These are phyloP conservation scores for Colletotrichum neosansevieriae DNA, from an alignment of 2,329 filamentous ascomycete species.

Conservation along the genomic window DNA sequence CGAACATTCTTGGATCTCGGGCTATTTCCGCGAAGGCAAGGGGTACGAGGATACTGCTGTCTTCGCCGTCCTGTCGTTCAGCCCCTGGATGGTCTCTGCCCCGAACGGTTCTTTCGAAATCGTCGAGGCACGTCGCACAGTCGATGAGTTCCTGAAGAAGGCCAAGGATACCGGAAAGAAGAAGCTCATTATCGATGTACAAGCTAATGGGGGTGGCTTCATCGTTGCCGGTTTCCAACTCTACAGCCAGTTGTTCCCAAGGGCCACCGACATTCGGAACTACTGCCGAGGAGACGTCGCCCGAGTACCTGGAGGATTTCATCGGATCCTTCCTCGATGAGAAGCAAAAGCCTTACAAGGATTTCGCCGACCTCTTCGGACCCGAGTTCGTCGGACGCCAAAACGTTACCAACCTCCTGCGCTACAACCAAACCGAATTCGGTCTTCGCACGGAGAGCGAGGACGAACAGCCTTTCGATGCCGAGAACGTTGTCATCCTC, in stretches of 20 bases:
- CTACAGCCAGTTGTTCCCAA: constrained; percentile 58
- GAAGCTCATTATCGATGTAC: constrained; percentile 73
- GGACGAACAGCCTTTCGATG: constrained; percentile 46
- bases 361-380: constrained; percentile 16
- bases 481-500: constrained; percentile 57
- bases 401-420: constrained; percentile 33
- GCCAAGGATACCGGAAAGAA: constrained; percentile 62
- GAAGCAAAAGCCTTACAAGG: constrained; percentile 49
- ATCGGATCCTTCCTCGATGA: constrained; percentile 42
- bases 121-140: constrained; percentile 41
- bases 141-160: constrained; percentile 58
- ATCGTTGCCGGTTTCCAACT: constrained; percentile 60
- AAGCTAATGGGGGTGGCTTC: constrained; percentile 70
- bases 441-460: not conserved
- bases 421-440: constrained; percentile 9
- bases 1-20: constrained; percentile 42
- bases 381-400: constrained; percentile 19
- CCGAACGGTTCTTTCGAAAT: constrained; percentile 29
- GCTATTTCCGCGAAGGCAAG: constrained; percentile 47
- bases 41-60: constrained; percentile 47
- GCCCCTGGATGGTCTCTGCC: constrained; percentile 18
- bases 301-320: constrained; percentile 9
- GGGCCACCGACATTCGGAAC: constrained; percentile 18
- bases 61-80: constrained; percentile 43
- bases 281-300: constrained; percentile 1